Evolutionary conservation across 2,329 filamentous ascomycete genomes (phyloP), one percentile per base, ranked within the genome.

Genomic region (Ophiosphaerella korrae): DNA sequence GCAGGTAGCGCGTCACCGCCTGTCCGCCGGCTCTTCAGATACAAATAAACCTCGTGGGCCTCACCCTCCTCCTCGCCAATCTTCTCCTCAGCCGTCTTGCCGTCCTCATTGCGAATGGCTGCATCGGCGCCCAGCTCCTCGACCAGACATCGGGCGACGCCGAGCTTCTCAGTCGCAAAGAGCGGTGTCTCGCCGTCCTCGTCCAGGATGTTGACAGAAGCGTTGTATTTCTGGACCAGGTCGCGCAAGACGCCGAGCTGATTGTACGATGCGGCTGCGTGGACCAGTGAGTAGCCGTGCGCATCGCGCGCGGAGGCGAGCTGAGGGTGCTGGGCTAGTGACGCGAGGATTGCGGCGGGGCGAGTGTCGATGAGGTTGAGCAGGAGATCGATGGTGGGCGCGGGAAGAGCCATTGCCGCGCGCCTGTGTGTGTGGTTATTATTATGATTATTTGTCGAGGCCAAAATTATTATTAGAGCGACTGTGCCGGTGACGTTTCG

Each of bases 111-210:
- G 60, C 77, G 81, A 52, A 87, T 78, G 16, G 75, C 76, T 33
- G 84, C 73, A 62, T 96, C 86, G 29, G 89, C 84, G 5, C 86
- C 84, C 3, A 97, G 79, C 72, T 96, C 91, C 66, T 95, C 90
- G 3, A 97, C 84, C 7, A 99, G 79, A 45, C 87, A 83, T 63
- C 84, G 84, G 16, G 93, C 93, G 37, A 91, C 87, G 3, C 89
- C 87, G 42, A 88, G 79, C 0, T 85, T 90, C 75, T 99, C 94
- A 24, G 87, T 86, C n/a, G 92, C 90, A 68, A 96, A 99, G 4
- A 99, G 80, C n/a, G 93, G 89, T 1, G 93, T 97, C 76, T 99
- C 94, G 49, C 87, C 84, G 71, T 99, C 94, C 72, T 96, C 90
- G 70, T 99, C 94, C 60, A 83, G 84, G 45, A 97, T 78, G 70